Evolutionary conservation across 257 asterid species (phyloP), one percentile per base, ranked within the genome.

Genomic region (Penstemon davidsonii): DNA sequence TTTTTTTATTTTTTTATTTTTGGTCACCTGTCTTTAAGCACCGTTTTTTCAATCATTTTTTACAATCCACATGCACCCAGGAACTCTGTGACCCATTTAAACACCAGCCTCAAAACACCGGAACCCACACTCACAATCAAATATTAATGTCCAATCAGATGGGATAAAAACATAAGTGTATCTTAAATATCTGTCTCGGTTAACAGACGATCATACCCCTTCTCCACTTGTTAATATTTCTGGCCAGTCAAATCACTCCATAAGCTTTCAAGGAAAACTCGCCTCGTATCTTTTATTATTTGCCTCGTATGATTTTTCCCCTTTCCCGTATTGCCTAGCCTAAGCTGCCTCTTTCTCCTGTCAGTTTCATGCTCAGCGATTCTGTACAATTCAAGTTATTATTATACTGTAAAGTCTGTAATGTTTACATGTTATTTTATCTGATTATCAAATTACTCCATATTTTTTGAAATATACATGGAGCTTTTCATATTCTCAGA

Each of bases 81-180:
- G 13, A 12, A 56, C 64, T 12, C 46, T 6, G n/a, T 51, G 51
- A 6, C 60, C 67, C 65, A 37, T 46, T 37, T 36, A 44, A 66
- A 65, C 65, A 38, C 51, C 70, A 13, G 73, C 81, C 77, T 38
- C 71, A 71, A 59, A 56, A 33, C 19, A 44, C 33, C 3, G 19
- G 64, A 72, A 47, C 69, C 76, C 70, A 64, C 67, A 39, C 9
- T 7, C 11, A 12, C 4, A 46, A 6, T 18, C 25, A 40, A 8
- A 12, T 15, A 12, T 4, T 13, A 15, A 18, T 6, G 12, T 40
- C 33, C 33, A 25, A 25, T 25, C 33, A 25, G 2, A 25, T 25
- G 33, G 33, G 33, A 25, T 25, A 25, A 1, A 25, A 25, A 25
- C 33, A 25, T 18, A 1, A 25, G 11, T 8, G 55, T 46, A 60